A percentile compares a stretch with the other conserved stretches of the same genome.
phyloP scores from a whole-genome alignment of 2,329 filamentous ascomycete genomes.

The Fusarium xyrophilum region DNA sequence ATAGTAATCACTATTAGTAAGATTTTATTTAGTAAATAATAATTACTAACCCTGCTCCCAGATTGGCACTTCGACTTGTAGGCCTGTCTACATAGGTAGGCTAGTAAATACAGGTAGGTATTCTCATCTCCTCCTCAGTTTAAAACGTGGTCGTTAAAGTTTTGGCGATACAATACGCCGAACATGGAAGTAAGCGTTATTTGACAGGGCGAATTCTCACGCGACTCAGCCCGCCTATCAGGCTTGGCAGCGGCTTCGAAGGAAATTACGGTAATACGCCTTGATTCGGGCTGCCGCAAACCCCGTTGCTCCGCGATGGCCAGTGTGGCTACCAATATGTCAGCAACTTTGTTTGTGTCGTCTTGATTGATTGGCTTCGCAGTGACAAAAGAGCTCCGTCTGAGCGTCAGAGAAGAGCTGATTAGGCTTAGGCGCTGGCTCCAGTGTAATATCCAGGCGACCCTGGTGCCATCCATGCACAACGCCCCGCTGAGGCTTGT shows the following conservation, averaged over 20 bases:
- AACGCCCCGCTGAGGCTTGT: constrained; percentile 35
- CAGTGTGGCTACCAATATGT: constrained; percentile 15
- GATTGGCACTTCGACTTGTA: constrained; percentile 5
- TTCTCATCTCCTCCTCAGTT: constrained; percentile 11
- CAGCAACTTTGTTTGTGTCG: constrained; percentile 31
- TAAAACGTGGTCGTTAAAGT: constrained; percentile 11
- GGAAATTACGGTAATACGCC: constrained; percentile 42
- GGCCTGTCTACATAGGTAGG: neutral
- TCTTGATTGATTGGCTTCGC: constrained; percentile 26
- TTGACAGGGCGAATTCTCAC: constrained; percentile 31
- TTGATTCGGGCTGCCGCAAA: constrained; percentile 36
- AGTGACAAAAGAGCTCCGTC: constrained; percentile 25
- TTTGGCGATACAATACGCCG: constrained; percentile 17
- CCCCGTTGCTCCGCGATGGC: constrained; percentile 39
- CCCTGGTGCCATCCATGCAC: constrained; percentile 24
- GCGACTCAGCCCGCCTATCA: constrained; percentile 31
- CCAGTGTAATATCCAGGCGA: constrained; percentile 40
- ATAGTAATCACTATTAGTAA: too few species aligned
- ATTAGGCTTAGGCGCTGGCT: constrained; percentile 34
- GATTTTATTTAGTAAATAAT: too few species aligned
- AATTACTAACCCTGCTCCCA: too few species aligned
- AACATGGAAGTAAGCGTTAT: constrained; percentile 17
- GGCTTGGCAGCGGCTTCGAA: constrained; percentile 34
- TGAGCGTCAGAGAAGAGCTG: constrained; percentile 33
- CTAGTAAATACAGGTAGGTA: neutral